Evolutionary conservation across 139 green algal species (phyloP).

Genomic region (Desmodesmus armatus): DNA sequence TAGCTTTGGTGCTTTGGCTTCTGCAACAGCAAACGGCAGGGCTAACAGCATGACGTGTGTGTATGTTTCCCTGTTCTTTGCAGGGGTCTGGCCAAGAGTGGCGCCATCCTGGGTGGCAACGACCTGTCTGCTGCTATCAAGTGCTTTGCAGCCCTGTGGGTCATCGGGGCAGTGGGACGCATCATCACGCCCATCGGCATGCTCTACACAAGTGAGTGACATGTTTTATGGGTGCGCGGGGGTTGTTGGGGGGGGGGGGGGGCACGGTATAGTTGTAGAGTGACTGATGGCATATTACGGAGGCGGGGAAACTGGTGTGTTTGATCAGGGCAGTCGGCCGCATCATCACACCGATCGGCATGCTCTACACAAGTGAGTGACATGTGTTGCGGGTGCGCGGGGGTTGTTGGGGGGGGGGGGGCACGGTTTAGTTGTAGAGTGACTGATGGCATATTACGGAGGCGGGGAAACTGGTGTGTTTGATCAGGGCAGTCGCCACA

Average conservation of each 20-base stretch:
- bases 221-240: background rate
- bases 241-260: too few species aligned
- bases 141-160: slow-evolving; percentile 12
- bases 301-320: too few species aligned
- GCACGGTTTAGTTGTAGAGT: too few species aligned
- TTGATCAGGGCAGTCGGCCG: slow-evolving; percentile 30
- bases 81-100: background rate
- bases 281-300: too few species aligned
- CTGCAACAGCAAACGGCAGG: too few species aligned
- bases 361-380: slow-evolving; percentile 33
- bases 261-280: too few species aligned
- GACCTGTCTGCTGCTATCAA: slow-evolving; percentile 11
- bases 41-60: too few species aligned
- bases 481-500: slow-evolving; percentile 21
- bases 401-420: too few species aligned
- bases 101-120: slow-evolving; percentile 8
- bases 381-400: background rate
- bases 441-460: too few species aligned
- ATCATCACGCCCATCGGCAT: slow-evolving; percentile 43
- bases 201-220: slow-evolving; percentile 27
- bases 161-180: slow-evolving; percentile 34
- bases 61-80: too few species aligned
- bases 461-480: too few species aligned
- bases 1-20: too few species aligned
- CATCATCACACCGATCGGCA: slow-evolving; percentile 39